phyloP scores from a whole-genome alignment of 2,329 filamentous ascomycete genomes.

The Onygena corvina region DNA sequence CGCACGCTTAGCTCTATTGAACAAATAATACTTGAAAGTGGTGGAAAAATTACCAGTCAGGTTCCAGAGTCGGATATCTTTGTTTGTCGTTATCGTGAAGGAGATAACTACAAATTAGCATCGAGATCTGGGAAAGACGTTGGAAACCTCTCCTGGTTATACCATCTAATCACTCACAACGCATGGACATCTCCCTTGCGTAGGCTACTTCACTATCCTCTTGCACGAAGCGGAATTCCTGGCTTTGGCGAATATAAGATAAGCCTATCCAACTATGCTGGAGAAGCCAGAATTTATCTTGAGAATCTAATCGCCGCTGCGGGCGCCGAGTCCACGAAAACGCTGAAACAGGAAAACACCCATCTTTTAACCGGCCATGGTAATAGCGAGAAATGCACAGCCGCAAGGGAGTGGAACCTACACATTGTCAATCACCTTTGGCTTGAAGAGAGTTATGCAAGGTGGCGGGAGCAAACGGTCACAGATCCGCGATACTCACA shows the following conservation, averaged over 20 bases:
- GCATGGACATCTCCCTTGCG: conserved; percentile 75
- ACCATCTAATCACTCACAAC: conserved; percentile 78
- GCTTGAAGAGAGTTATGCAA: conserved; percentile 94
- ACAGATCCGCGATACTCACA: conserved; percentile 67
- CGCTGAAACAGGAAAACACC: conserved; percentile 88
- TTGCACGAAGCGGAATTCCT: conserved; percentile 62
- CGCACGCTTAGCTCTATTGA: conserved; percentile 56
- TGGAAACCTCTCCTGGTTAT: conserved; percentile 88
- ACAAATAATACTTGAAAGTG: conserved; percentile 58
- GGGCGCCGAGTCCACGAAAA: conserved; percentile 85
- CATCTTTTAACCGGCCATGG: conserved; percentile 87
- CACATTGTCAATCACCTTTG: conserved; percentile 87
- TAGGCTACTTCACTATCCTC: conserved; percentile 78
- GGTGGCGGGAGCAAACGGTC: conserved; percentile 62
- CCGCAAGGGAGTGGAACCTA: conserved; percentile 84
- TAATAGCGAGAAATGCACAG: conserved; percentile 83
- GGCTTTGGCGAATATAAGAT: conserved; percentile 68
- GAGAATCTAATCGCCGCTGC: conserved; percentile 79
- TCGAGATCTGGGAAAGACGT: conserved; percentile 69
- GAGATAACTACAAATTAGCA: conserved; percentile 62
- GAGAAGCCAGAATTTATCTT: conserved; percentile 82
- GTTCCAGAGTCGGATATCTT: conserved; percentile 67
- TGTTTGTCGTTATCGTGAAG: conserved; percentile 77
- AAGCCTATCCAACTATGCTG: conserved; percentile 91
- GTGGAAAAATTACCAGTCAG: conserved; percentile 54